These are phyloP conservation scores for Penicillium flavigenum DNA, from an alignment of 495 filamentous ascomycete species.

Conservation along the genomic window DNA sequence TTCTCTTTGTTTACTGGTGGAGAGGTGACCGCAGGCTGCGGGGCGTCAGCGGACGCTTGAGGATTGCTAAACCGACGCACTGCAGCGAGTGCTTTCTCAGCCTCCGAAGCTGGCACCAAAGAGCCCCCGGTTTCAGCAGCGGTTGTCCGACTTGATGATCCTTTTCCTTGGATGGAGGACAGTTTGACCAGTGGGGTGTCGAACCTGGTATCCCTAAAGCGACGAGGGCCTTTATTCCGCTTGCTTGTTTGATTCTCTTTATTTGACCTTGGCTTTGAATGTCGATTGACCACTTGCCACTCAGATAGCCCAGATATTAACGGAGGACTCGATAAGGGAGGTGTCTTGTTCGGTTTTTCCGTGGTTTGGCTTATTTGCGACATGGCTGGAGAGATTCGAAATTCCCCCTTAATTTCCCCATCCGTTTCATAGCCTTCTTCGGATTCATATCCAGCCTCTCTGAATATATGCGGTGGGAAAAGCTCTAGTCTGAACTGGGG, in stretches of 20 bases:
- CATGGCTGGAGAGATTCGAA: slow-evolving; percentile 31
- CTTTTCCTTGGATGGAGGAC: slow-evolving; percentile 34
- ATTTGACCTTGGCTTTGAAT: slow-evolving; percentile 18
- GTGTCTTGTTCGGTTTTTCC: slow-evolving; percentile 30
- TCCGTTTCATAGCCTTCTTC: slow-evolving; percentile 49
- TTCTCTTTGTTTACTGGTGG: slow-evolving; percentile 25
- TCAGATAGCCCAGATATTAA: slow-evolving; percentile 27
- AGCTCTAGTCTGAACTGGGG: slow-evolving; percentile 33
- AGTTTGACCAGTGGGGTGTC: slow-evolving; percentile 37
- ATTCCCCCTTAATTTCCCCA: slow-evolving; percentile 29
- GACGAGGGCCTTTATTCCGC: slow-evolving; percentile 28
- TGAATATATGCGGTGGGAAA: slow-evolving; percentile 41
- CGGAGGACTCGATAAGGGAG: slow-evolving; percentile 30
- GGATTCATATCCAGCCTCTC: slow-evolving; percentile 31
- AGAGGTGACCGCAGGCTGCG: neutral
- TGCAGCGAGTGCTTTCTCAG: slow-evolving; percentile 39
- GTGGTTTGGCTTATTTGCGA: slow-evolving; percentile 38
- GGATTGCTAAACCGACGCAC: slow-evolving; percentile 39
- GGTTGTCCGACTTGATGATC: slow-evolving; percentile 33
- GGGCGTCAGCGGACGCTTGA: slow-evolving; percentile 21
- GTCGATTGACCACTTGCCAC: slow-evolving; percentile 43
- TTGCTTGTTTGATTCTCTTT: slow-evolving; percentile 18
- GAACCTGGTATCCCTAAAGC: slow-evolving; percentile 34
- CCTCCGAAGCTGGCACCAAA: slow-evolving; percentile 34
- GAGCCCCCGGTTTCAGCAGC: slow-evolving; percentile 20